Percentiles rank a stretch among this genome's conserved stretches.
phyloP scores from a whole-genome alignment of 1,284 basidiomycete species.

The Moesziomyces parantarcticus region DNA sequence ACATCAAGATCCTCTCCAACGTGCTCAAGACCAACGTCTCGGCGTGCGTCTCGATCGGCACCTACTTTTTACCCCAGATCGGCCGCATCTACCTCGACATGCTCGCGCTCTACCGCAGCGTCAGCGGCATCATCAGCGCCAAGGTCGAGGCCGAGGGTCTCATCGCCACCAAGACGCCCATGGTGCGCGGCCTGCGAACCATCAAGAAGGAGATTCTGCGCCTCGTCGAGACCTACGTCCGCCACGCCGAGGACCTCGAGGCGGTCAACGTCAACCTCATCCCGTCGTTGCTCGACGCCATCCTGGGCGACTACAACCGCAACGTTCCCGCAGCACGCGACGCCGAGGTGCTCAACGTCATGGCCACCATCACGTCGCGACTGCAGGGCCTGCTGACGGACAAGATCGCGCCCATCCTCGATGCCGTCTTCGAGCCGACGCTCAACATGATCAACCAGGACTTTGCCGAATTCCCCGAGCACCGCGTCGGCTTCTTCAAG shows the following conservation, averaged over 20 bases:
- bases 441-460: slow-evolving; percentile 99
- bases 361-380: slow-evolving; percentile 87
- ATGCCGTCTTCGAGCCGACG: slow-evolving; percentile 97
- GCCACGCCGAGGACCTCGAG: slow-evolving; percentile 94
- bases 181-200: slow-evolving; percentile 91
- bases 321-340: slow-evolving; percentile 94
- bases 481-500: slow-evolving; percentile 97
- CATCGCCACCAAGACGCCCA: slow-evolving; percentile 96
- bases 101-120: slow-evolving; percentile 97
- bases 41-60: slow-evolving; percentile 95
- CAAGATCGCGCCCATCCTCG: slow-evolving; percentile 94
- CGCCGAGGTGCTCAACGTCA: slow-evolving; percentile 96
- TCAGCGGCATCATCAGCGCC: slow-evolving; percentile 96
- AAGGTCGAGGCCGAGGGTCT: slow-evolving; percentile 82
- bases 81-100: slow-evolving; percentile 97
- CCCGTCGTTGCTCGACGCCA: slow-evolving; percentile 94
- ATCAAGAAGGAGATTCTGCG: slow-evolving; percentile 99
- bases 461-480: slow-evolving; percentile 97
- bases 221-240: slow-evolving; percentile 94
- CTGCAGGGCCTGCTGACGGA: slow-evolving; percentile 75
- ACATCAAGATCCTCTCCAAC: slow-evolving; percentile 96
- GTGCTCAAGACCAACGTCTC: slow-evolving; percentile 99
- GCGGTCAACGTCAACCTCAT: slow-evolving; percentile 91
- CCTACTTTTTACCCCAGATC: slow-evolving; percentile 95
- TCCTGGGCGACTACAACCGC: slow-evolving; percentile 93